Evolutionary conservation across 306 rosid species (phyloP).

Genomic region (Cucumis melo): DNA sequence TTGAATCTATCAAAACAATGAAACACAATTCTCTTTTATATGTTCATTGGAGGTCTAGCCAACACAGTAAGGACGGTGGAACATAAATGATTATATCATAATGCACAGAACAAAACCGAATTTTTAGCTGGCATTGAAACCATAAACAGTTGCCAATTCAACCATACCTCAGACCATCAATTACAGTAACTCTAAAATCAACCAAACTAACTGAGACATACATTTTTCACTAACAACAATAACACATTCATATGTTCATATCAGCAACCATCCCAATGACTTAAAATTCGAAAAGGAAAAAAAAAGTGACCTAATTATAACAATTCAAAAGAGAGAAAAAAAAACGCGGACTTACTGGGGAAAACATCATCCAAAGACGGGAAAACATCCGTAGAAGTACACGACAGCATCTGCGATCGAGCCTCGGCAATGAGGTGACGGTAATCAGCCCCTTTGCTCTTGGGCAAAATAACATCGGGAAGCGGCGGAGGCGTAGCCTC

Average conservation of each 20-base stretch:
- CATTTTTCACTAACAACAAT: background rate
- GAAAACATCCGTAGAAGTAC: conserved; percentile 14
- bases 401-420: conserved; percentile 26
- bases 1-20: background rate
- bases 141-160: background rate
- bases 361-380: conserved; percentile 43
- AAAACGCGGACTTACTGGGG: conserved; percentile 26
- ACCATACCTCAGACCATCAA: background rate
- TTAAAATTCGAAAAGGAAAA: background rate
- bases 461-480: conserved; percentile 36
- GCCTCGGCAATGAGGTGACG: conserved; percentile 60
- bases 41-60: background rate
- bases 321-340: background rate
- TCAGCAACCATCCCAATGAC: background rate
- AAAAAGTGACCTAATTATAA: background rate
- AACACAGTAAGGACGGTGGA: background rate
- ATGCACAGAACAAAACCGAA: background rate
- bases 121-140: background rate
- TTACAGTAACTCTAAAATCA: background rate
- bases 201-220: background rate
- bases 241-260: background rate
- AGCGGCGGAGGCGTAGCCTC: conserved; percentile 13
- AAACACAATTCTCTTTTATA: background rate
- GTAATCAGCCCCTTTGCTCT: conserved; percentile 75
- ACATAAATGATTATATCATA: background rate